Evolutionary conservation across 768 basidiomycete species (phyloP), one percentile per base, ranked within the genome.

Genomic region (Infundibulicybe gibba): DNA sequence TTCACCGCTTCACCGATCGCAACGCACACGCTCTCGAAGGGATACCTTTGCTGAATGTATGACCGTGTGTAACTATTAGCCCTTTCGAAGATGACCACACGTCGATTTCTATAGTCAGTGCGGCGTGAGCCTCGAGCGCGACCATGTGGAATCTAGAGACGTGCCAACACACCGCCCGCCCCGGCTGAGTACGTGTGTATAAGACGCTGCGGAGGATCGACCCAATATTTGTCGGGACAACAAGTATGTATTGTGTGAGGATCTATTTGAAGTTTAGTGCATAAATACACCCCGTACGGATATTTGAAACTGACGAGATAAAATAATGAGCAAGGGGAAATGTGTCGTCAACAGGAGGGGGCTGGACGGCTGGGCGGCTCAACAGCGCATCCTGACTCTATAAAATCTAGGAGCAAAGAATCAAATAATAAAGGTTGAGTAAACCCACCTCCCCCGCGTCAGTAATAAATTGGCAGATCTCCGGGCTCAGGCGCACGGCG

Each of bases 191-290:
- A 84, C 79, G 49, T 80, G 72, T 2, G 66, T 74, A 53, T 86
- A 86, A 0, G 71, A 74, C 3, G 66, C 69, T 4, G 78, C 70
- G 4, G 80, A 80, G 4, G 79, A 63, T 32, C 66, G 67, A 5
- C 82, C 83, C 13, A 80, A 60, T 19, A 85, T 59, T 54, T 84
- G 83, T 35, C 77, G 69, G 1, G 77, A 70, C 2, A 83, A 62
- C 0, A 85, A 71, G 52, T 85, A 85, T 2, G 83, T 84, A 55
- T 85, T 85, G 53, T 85, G 83, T 0, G 81, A 83, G 1, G 81
- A 79, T 4, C 81, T 80, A 58, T 13, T 44, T 14, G 25, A 34
- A 15, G 6, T 14, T 16, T 1, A 16, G 43, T 15, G 5, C 16
- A n/a, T 21, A 34, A 11, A n/a, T 9, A 2, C 15, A 30, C 15